These are phyloP conservation scores for Panicum virgatum DNA, from an alignment of 202 grass and related monocot genomes.

Conservation along the genomic window DNA sequence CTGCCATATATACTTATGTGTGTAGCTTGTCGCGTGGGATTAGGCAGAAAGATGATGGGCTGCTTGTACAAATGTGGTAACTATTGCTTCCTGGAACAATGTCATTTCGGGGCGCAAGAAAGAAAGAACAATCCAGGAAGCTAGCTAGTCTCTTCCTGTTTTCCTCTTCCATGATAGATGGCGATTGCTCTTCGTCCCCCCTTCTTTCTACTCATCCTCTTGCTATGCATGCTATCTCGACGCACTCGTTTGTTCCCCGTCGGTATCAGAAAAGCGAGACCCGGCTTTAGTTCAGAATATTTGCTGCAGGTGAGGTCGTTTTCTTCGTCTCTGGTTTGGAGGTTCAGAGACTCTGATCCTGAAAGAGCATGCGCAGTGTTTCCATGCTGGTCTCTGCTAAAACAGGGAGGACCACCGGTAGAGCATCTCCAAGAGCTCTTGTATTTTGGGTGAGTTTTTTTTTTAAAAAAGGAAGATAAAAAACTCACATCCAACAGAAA, in stretches of 20 bases:
- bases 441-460: too few species aligned
- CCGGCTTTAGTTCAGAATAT: not conserved
- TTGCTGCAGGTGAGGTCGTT: not conserved
- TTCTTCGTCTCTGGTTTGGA: not conserved
- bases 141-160: not conserved
- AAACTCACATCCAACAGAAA: too few species aligned
- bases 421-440: too few species aligned
- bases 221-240: not conserved
- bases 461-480: too few species aligned
- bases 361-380: not conserved
- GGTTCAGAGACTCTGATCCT: not conserved
- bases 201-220: too few species aligned
- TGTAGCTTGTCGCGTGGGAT: constrained; percentile 27
- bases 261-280: not conserved
- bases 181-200: not conserved
- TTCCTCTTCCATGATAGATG: not conserved
- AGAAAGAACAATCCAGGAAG: not conserved
- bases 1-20: not conserved
- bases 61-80: constrained; percentile 34
- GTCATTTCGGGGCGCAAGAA: constrained; percentile 23
- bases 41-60: constrained; percentile 14
- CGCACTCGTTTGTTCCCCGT: not conserved
- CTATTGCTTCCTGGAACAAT: constrained; percentile 29
- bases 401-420: not conserved
- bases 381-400: not conserved